These are phyloP conservation scores for Zangia roseola DNA, from an alignment of 768 basidiomycete species.

Conservation along the genomic window DNA sequence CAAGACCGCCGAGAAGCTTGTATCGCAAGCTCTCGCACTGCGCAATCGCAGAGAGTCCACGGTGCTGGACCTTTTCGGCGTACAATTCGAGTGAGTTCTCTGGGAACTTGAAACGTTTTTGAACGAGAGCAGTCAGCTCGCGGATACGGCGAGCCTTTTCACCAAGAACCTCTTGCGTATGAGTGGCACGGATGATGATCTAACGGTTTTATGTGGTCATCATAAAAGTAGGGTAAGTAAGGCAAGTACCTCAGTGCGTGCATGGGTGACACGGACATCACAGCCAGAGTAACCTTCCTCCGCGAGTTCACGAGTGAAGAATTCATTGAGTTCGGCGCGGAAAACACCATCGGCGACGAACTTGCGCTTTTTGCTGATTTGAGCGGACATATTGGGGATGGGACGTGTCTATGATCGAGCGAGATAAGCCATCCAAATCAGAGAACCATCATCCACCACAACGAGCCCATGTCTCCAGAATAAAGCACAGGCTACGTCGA, in stretches of 20 bases:
- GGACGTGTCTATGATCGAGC: constrained; percentile 10
- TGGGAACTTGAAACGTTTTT: constrained; percentile 99
- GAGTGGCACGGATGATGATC: constrained; percentile 99
- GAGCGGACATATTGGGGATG: constrained; percentile 63
- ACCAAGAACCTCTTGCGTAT: constrained; percentile 98
- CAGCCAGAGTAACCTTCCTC: constrained; percentile 99
- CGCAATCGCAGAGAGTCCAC: constrained; percentile 96
- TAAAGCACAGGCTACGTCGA: neutral
- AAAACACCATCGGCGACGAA: constrained; percentile 98
- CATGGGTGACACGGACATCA: constrained; percentile 99
- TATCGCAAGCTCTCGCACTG: constrained; percentile 98
- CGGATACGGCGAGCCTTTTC: constrained; percentile 99
- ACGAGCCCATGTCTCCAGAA: neutral
- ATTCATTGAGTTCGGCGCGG: constrained; percentile 98
- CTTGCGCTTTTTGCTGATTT: constrained; percentile 98
- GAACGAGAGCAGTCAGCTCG: constrained; percentile 96
- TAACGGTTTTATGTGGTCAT: constrained; percentile 26
- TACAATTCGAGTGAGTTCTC: constrained; percentile 98
- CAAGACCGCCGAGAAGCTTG: constrained; percentile 99
- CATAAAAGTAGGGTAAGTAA: neutral
- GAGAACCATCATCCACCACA: constrained; percentile 21
- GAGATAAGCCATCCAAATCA: constrained; percentile 27
- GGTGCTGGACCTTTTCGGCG: constrained; percentile 98
- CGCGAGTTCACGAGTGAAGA: constrained; percentile 96
- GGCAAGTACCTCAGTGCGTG: constrained; percentile 83